These are phyloP conservation scores for Tolypocladium capitatum DNA, from an alignment of 2,329 filamentous ascomycete genomes.

Conservation along the genomic window DNA sequence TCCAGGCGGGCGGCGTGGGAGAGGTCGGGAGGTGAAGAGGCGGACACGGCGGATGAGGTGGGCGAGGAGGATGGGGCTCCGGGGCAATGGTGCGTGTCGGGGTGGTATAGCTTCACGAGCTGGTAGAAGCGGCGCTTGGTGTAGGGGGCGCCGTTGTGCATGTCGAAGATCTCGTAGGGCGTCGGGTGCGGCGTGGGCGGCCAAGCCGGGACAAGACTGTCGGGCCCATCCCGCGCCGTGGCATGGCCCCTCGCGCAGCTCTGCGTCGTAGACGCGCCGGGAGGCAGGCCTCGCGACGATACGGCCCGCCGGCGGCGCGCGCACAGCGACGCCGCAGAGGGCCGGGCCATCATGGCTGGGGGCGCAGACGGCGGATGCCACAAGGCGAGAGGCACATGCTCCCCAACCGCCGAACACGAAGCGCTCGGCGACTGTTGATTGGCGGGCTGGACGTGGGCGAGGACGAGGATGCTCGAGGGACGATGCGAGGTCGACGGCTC, in stretches of 20 bases:
- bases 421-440: background rate
- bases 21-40: background rate
- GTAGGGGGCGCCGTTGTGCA: slow-evolving; percentile 50
- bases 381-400: background rate
- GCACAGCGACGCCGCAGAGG: background rate
- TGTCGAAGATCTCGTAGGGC: slow-evolving; percentile 78
- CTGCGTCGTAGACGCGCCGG: background rate
- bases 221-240: slow-evolving; percentile 1
- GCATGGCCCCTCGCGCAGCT: background rate
- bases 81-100: slow-evolving; percentile 44
- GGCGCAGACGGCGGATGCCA: background rate
- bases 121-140: slow-evolving; percentile 76
- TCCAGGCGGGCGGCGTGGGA: slow-evolving; percentile 58
- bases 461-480: background rate
- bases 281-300: background rate
- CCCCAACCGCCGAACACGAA: background rate
- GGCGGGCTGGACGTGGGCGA: background rate
- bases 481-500: background rate
- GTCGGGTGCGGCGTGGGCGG: slow-evolving; percentile 45
- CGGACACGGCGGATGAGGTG: background rate
- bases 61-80: background rate
- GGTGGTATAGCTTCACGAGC: slow-evolving; percentile 92
- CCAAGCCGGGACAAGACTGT: slow-evolving; percentile 23
- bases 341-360: background rate
- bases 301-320: background rate